Conservation (phyloP, 805 yeast species). For the Naumovozyma baii region DNA sequence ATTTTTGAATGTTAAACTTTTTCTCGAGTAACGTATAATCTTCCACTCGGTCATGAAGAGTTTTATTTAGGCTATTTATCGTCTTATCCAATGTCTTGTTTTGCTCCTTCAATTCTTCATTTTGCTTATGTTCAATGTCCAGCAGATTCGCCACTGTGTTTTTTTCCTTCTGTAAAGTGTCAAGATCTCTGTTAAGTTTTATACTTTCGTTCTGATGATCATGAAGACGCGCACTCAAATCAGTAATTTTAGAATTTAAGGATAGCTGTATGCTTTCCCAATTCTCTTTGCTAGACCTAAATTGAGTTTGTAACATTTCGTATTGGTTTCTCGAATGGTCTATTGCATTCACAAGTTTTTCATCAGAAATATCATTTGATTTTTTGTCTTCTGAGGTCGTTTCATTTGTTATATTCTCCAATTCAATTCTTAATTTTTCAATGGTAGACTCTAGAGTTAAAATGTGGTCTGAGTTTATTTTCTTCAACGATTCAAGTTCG, state of each 20-base stretch:
- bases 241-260: slow-evolving; percentile 37
- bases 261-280: slow-evolving; percentile 76
- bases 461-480: slow-evolving; percentile 37
- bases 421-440: slow-evolving; percentile 55
- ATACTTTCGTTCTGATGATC: slow-evolving; percentile 2
- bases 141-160: not conserved
- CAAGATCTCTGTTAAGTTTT: slow-evolving; percentile 7
- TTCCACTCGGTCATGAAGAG: slow-evolving; percentile 17
- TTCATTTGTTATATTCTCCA: slow-evolving; percentile 35
- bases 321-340: slow-evolving; percentile 1
- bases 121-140: slow-evolving; percentile 13
- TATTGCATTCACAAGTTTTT: no score
- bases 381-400: slow-evolving; percentile 19
- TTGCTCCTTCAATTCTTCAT: slow-evolving; percentile 9
- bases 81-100: slow-evolving; percentile 20
- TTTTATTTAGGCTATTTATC: slow-evolving; percentile 14
- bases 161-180: slow-evolving; percentile 5
- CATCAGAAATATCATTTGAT: no score
- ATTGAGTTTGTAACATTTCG: slow-evolving; percentile 55
- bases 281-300: slow-evolving; percentile 65
- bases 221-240: slow-evolving; percentile 1
- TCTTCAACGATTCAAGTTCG: slow-evolving; percentile 19
- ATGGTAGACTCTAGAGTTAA: slow-evolving; percentile 56
- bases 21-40: slow-evolving; percentile 23
- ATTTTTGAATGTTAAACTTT: slow-evolving; percentile 22